phyloP scores from a whole-genome alignment of 352 stramenopile genomes.

The Pythium coloratum region DNA sequence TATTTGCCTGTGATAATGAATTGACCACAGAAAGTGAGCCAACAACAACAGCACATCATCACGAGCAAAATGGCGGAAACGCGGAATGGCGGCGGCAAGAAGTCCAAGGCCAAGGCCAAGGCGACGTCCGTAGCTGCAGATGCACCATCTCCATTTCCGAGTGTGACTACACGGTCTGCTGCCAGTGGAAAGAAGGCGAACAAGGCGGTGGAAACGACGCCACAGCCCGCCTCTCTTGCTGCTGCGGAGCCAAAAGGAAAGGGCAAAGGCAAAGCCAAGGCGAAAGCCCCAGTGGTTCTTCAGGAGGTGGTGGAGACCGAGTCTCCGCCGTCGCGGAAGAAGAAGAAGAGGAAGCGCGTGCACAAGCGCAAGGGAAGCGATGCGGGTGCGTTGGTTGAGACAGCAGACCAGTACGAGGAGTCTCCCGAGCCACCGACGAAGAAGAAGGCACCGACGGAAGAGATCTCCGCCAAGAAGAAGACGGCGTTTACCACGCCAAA shows the following conservation, averaged over 20 bases:
- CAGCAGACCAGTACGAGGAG: not conserved
- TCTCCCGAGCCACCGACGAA: not conserved
- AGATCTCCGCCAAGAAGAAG: not conserved
- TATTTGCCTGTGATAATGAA: conserved; percentile 4
- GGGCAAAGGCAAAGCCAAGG: not conserved
- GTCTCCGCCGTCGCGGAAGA: conserved; percentile 15
- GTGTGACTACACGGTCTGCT: not conserved
- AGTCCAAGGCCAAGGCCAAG: conserved; percentile 9
- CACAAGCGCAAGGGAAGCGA: conserved; percentile 19
- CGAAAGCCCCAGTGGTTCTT: not conserved
- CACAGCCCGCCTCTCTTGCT: not conserved
- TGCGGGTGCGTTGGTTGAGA: not conserved
- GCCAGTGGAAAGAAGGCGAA: conserved; percentile 3
- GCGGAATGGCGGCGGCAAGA: conserved; percentile 13
- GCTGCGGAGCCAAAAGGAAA: not conserved
- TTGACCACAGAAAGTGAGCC: not conserved
- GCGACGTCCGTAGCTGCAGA: not conserved
- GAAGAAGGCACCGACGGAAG: not conserved
- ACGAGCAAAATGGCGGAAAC: conserved; percentile 18
- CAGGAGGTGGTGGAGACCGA: not conserved
- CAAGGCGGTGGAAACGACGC: not conserved
- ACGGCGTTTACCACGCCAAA: not conserved
- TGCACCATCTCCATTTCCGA: not conserved
- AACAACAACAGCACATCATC: not conserved
- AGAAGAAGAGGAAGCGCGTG: conserved; percentile 22